A percentile compares a stretch with the other conserved stretches of the same genome.
phyloP scores from a whole-genome alignment of 768 basidiomycete genomes.

The Tulasnella calospora region DNA sequence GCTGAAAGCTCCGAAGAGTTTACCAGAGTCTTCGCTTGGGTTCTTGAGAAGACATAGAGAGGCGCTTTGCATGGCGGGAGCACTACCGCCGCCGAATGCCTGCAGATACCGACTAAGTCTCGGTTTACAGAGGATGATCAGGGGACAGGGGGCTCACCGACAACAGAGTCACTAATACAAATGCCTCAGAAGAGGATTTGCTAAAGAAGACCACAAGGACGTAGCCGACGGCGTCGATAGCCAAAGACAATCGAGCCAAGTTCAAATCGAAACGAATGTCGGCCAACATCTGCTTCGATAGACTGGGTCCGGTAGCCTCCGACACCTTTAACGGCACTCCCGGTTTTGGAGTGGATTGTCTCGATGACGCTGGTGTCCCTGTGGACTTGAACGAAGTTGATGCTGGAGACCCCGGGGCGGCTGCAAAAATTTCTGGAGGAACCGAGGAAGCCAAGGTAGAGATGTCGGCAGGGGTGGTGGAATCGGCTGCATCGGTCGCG shows the following conservation, averaged over 20 bases:
- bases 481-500: background rate
- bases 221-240: slow-evolving; percentile 8
- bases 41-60: slow-evolving; percentile 21
- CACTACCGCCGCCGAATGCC: slow-evolving; percentile 18
- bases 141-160: background rate
- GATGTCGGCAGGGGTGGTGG: background rate
- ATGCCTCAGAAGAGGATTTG: background rate
- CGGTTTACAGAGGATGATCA: background rate
- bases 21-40: slow-evolving; percentile 20
- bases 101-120: background rate
- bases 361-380: background rate
- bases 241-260: slow-evolving; percentile 18
- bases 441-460: background rate
- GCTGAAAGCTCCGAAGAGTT: slow-evolving; percentile 26
- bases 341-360: background rate
- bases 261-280: slow-evolving; percentile 25
- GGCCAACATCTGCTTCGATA: background rate
- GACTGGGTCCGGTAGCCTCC: background rate
- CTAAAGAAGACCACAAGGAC: background rate
- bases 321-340: background rate
- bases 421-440: background rate
- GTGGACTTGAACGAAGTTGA: background rate
- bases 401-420: background rate
- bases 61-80: slow-evolving; percentile 22
- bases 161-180: background rate